These are phyloP conservation scores for Ramicandelaber brevisporus DNA, from an alignment of 192 early-diverging fungal genomes.

Conservation along the genomic window DNA sequence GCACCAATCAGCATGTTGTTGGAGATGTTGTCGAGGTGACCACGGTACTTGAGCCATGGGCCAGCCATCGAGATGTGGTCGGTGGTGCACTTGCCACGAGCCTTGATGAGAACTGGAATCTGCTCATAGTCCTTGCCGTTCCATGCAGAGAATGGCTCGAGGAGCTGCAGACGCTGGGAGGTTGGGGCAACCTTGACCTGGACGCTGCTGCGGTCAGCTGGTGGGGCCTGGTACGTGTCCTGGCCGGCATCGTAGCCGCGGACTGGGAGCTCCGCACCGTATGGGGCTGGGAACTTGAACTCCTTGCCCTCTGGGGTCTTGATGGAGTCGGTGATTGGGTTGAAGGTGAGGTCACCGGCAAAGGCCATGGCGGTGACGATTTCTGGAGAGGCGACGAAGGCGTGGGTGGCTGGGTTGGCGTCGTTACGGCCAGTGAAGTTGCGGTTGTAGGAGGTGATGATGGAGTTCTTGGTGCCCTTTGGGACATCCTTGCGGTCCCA, in stretches of 20 bases:
- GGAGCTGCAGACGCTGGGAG: conserved; percentile 77
- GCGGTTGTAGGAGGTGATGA: conserved; percentile 97
- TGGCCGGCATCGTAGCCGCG: conserved; percentile 82
- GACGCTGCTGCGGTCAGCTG: conserved; percentile 49
- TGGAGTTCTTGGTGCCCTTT: conserved; percentile 93
- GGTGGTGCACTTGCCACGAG: conserved; percentile 94
- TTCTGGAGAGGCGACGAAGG: conserved; percentile 88
- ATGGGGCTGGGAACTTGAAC: conserved; percentile 76
- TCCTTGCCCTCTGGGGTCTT: conserved; percentile 69
- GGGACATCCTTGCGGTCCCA: conserved; percentile 93
- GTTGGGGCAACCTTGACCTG: conserved; percentile 51
- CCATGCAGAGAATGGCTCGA: conserved; percentile 71
- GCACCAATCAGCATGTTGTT: conserved; percentile 99
- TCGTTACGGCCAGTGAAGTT: conserved; percentile 99
- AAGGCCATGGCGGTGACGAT: conserved; percentile 89
- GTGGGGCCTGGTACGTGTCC: conserved; percentile 89
- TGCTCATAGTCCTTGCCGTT: conserved; percentile 64
- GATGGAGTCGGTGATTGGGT: conserved; percentile 78
- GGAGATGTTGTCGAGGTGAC: conserved; percentile 95
- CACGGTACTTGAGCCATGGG: conserved; percentile 84
- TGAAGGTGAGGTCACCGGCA: conserved; percentile 78
- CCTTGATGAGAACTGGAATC: conserved; percentile 80
- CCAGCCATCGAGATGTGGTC: conserved; percentile 94
- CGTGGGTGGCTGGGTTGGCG: conserved; percentile 88
- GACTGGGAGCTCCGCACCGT: conserved; percentile 69